phyloP scores from a whole-genome alignment of 2,329 filamentous ascomycete genomes.

The Clonostachys rhizophaga region DNA sequence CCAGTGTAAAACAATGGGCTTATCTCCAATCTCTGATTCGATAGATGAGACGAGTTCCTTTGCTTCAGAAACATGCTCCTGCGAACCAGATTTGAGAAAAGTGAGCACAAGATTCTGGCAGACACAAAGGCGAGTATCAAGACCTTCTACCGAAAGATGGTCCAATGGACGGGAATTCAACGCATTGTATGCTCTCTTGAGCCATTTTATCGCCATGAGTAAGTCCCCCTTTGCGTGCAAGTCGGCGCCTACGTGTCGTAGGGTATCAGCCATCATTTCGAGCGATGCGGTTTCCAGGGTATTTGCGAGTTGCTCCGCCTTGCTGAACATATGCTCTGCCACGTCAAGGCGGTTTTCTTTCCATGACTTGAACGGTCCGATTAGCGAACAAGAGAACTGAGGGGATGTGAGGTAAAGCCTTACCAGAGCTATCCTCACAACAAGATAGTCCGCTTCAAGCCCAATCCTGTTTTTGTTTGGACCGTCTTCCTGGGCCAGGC shows the following conservation, averaged over 20 bases:
- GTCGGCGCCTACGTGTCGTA: conserved; percentile 68
- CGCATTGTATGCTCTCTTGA: conserved; percentile 60
- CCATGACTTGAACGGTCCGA: conserved; percentile 57
- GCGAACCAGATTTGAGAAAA: conserved; percentile 40
- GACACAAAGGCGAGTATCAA: conserved; percentile 62
- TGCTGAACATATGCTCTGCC: conserved; percentile 72
- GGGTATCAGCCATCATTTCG: conserved; percentile 61
- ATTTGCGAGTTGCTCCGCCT: conserved; percentile 35
- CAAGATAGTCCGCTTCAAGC: conserved; percentile 58
- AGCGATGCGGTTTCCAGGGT: conserved; percentile 40
- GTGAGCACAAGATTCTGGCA: conserved; percentile 58
- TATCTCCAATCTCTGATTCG: conserved; percentile 58
- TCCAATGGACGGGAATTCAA: conserved; percentile 52
- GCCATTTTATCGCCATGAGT: conserved; percentile 62
- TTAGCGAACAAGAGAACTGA: conserved; percentile 9
- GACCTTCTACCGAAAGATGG: conserved; percentile 49
- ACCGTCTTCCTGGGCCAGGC: neutral
- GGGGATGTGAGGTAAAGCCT: conserved; percentile 11
- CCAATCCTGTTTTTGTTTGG: conserved; percentile 10
- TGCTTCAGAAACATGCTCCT: conserved; percentile 44
- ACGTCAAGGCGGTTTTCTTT: conserved; percentile 68
- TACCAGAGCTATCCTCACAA: conserved; percentile 64
- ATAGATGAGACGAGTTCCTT: conserved; percentile 54
- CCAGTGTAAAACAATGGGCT: conserved; percentile 61
- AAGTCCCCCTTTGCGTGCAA: conserved; percentile 47